Base-by-base conservation (phyloP, 441 rosid species). In the Populus hybrid region DNA sequence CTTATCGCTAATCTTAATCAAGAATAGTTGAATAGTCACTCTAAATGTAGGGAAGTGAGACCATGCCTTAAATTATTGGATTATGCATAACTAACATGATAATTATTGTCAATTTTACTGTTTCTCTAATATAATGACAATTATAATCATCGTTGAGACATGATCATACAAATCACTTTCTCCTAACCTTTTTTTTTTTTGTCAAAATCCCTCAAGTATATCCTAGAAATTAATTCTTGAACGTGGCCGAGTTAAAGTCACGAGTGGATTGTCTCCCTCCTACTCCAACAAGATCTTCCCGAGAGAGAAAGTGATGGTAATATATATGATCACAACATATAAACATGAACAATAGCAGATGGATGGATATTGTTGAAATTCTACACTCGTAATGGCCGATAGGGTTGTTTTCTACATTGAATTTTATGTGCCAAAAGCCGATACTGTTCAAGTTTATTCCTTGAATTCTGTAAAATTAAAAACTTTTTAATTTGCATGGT, bases 251-350 rank as follows among this genome's bases (percentile, higher is more conserved):
- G 65, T 42, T 69, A 26, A 65, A 75, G 71, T 75, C 84, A 87
- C 84, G 84, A 82, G 82, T 42, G 87, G 75, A 18, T 68, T 87
- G 87, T 88, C 87, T 69, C 85, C 89, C 78, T 74, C 84, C 5
- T 74, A 80, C 78, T 28, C 82, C 35, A 77, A 73, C 81, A 82
- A 78, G 75, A 72, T 63, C 81, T 75, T 71, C 74, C 26, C 78
- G 18, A 16, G 21, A 23, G 23, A 38, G 81, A 75, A 59, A 78
- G 68, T 71, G 85, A 84, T 29, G 21, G 69, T 24, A 2, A 29
- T 64, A 6, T 64, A 24, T 64, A 29, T n/a, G n/a, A n/a, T 23
- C 28, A 61, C 4, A 9, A 9, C 65, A 3, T 24, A 9, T 9
- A 3, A 6, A 9, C 65, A 63, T 21, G 65, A 23, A 14, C 1